Evolutionary conservation across 108 stramenopile genomes (phyloP).

Genomic region (Cafeteria roenbergensis): DNA sequence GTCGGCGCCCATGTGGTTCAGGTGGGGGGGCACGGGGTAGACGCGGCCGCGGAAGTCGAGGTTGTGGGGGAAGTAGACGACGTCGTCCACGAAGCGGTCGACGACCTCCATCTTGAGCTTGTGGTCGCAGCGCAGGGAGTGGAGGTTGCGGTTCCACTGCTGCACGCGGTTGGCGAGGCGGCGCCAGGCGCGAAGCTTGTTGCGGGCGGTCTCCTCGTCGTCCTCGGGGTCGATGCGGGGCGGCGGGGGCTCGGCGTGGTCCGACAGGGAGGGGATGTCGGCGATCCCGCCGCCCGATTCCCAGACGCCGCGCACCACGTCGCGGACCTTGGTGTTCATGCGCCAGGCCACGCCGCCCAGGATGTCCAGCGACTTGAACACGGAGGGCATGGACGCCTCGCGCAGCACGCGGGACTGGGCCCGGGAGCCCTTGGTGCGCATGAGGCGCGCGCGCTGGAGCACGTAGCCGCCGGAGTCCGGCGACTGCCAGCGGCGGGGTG

Average conservation of each 20-base stretch:
- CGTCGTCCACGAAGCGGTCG: constrained; percentile 63
- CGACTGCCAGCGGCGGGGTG: constrained; percentile 63
- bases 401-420: constrained; percentile 56
- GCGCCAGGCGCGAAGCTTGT: not conserved
- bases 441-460: constrained; percentile 49
- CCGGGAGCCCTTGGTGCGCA: constrained; percentile 63
- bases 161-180: not conserved
- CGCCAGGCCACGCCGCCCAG: constrained; percentile 67
- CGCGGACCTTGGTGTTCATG: constrained; percentile 61
- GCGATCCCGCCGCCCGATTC: constrained; percentile 58
- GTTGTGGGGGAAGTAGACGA: constrained; percentile 93
- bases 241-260: constrained; percentile 4
- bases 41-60: constrained; percentile 95
- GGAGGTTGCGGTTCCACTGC: constrained; percentile 22
- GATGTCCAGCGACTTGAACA: constrained; percentile 68
- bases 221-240: not conserved
- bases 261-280: constrained; percentile 57
- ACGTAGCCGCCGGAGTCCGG: constrained; percentile 60
- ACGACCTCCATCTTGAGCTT: constrained; percentile 70
- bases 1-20: constrained; percentile 91
- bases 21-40: constrained; percentile 91
- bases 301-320: constrained; percentile 60
- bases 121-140: constrained; percentile 67
- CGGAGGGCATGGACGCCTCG: constrained; percentile 35
- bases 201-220: not conserved